phyloP scores from a whole-genome alignment of 805 yeast species.

The Yarrowia divulgata region DNA sequence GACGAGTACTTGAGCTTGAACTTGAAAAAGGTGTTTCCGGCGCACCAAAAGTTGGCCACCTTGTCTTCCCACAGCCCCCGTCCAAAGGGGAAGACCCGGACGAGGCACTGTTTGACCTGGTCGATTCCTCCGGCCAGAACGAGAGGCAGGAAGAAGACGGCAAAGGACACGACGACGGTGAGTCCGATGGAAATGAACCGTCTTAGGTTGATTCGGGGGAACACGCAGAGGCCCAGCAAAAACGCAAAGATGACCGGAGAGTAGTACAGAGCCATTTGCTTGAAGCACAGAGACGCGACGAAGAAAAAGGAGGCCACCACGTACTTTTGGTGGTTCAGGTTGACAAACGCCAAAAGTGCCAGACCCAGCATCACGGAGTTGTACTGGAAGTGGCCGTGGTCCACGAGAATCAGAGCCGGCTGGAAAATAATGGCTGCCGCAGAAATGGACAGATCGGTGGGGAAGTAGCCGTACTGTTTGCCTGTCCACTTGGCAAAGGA shows the following conservation, averaged over 20 bases:
- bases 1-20: slow-evolving; percentile 63
- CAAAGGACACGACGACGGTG: slow-evolving; percentile 66
- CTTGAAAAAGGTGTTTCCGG: slow-evolving; percentile 80
- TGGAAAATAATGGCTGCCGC: slow-evolving; percentile 82
- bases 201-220: slow-evolving; percentile 59
- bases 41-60: slow-evolving; percentile 97
- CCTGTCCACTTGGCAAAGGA: slow-evolving; percentile 76
- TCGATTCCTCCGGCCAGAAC: slow-evolving; percentile 51
- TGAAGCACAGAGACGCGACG: slow-evolving; percentile 78
- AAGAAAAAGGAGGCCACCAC: slow-evolving; percentile 78
- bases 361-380: slow-evolving; percentile 94
- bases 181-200: slow-evolving; percentile 67
- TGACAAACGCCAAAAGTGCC: slow-evolving; percentile 69
- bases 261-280: slow-evolving; percentile 95
- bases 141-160: slow-evolving; percentile 66
- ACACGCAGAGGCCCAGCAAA: slow-evolving; percentile 63
- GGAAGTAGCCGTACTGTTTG: slow-evolving; percentile 58
- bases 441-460: slow-evolving; percentile 78
- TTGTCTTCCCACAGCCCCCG: slow-evolving; percentile 97
- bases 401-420: slow-evolving; percentile 83
- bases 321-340: slow-evolving; percentile 67
- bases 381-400: slow-evolving; percentile 97
- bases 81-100: slow-evolving; percentile 86
- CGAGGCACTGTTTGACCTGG: slow-evolving; percentile 63
- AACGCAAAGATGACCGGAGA: slow-evolving; percentile 88